Conservation (phyloP, 2,329 filamentous ascomycete genomes). For the Tolypocladium tropicale region DNA sequence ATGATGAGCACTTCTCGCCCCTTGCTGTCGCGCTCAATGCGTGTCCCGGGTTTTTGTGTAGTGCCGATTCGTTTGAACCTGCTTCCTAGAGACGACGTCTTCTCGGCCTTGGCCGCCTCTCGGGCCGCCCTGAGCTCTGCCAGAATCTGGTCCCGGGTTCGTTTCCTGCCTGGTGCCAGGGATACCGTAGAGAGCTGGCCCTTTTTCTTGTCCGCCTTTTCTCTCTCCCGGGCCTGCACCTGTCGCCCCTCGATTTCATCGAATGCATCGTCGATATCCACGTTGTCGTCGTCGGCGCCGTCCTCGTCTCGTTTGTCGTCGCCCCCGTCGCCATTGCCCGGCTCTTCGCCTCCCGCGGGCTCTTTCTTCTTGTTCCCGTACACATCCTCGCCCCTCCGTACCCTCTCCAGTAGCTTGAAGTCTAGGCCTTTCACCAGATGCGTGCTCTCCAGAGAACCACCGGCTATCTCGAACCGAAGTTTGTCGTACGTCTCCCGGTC, state of each 20-base stretch:
- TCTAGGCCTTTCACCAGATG: constrained; percentile 91
- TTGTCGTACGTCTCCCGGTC: constrained; percentile 69
- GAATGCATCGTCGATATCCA: constrained; percentile 53
- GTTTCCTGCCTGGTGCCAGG: constrained; percentile 46
- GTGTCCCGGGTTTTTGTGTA: constrained; percentile 40
- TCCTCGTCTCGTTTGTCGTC: neutral
- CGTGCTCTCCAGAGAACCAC: constrained; percentile 69
- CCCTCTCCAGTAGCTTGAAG: constrained; percentile 63
- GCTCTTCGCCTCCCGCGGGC: constrained; percentile 14
- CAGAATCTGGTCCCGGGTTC: constrained; percentile 55
- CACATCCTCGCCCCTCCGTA: constrained; percentile 60
- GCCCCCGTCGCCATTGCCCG: neutral
- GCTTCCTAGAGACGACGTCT: constrained; percentile 41
- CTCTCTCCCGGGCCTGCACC: constrained; percentile 41
- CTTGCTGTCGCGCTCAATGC: constrained; percentile 50
- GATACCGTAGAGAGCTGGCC: constrained; percentile 47
- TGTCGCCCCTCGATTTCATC: constrained; percentile 46
- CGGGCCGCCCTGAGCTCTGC: constrained; percentile 56
- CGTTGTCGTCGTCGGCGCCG: neutral
- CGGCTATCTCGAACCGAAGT: constrained; percentile 65
- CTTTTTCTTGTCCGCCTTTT: constrained; percentile 45
- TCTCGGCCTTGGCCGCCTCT: constrained; percentile 45
- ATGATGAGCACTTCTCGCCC: constrained; percentile 56
- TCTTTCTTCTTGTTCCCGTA: constrained; percentile 28
- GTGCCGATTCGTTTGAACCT: constrained; percentile 57